Evolutionary conservation across 352 stramenopile genomes (phyloP).

Genomic region (Globisporangium nagaii): DNA sequence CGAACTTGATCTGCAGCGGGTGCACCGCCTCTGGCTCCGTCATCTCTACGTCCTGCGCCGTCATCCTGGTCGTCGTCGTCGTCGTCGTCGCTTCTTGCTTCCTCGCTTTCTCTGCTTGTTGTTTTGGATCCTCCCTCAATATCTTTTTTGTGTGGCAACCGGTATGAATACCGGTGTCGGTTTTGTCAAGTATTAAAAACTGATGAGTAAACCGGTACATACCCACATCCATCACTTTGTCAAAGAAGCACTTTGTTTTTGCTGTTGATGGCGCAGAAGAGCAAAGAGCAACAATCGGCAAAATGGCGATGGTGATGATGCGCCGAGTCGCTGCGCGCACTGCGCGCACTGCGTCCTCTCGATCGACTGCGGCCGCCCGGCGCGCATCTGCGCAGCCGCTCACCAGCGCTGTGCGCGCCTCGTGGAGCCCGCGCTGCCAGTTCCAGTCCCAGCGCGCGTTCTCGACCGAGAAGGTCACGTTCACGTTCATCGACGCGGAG

Average conservation of each 20-base stretch:
- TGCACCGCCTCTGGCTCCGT: slow-evolving; percentile 55
- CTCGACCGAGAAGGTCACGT: slow-evolving; percentile 47
- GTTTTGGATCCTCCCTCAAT: slow-evolving; percentile 4
- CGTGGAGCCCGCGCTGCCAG: not conserved
- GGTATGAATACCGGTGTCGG: too few relatives aligned
- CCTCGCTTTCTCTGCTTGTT: not conserved
- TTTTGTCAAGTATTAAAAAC: too few relatives aligned
- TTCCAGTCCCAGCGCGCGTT: slow-evolving; percentile 22
- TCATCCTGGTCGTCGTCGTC: slow-evolving; percentile 12
- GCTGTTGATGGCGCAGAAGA: too few relatives aligned
- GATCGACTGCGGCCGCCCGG: not conserved
- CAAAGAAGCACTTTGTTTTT: too few relatives aligned
- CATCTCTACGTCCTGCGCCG: slow-evolving; percentile 78
- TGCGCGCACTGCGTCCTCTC: not conserved
- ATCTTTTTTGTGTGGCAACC: too few relatives aligned
- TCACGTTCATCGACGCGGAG: slow-evolving; percentile 83
- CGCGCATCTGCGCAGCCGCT: not conserved
- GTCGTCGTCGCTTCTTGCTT: not conserved
- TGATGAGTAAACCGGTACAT: too few relatives aligned
- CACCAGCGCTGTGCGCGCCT: not conserved
- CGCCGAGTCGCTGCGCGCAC: not conserved
- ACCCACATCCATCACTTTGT: too few relatives aligned
- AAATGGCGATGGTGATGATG: not conserved
- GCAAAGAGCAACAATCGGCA: not conserved
- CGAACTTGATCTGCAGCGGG: slow-evolving; percentile 68